A percentile compares a stretch with the other conserved stretches of the same genome.
Conservation (phyloP, 495 filamentous ascomycete genomes). For the Xylaria longipes region DNA sequence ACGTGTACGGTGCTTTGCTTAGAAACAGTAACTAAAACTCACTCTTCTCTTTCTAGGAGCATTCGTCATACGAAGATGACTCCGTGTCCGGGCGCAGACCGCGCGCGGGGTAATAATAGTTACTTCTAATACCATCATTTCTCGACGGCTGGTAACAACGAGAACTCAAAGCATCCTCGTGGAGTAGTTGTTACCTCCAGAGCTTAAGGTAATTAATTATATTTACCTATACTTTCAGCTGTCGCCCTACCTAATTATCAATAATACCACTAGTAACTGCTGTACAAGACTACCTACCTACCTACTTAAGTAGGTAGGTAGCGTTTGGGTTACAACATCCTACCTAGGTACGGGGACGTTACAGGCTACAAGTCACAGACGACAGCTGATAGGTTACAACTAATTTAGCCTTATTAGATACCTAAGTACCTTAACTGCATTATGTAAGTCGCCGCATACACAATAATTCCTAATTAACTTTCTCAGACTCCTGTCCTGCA, state of each 20-base stretch:
- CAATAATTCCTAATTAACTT: neutral
- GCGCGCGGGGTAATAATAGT: conserved; percentile 5
- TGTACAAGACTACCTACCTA: neutral
- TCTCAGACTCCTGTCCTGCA: neutral
- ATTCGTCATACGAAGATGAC: neutral
- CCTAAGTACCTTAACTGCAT: neutral
- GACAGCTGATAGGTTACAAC: neutral
- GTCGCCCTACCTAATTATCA: neutral
- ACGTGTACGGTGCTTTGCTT: neutral
- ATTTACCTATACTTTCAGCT: neutral
- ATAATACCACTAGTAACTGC: neutral
- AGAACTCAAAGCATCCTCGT: neutral
- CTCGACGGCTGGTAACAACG: neutral
- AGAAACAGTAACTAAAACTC: neutral
- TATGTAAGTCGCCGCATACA: neutral
- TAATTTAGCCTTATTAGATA: neutral
- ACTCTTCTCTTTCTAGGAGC: neutral
- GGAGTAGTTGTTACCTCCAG: neutral
- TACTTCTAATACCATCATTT: neutral
- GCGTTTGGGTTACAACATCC: neutral
- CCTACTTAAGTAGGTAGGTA: no score
- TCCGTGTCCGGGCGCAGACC: neutral
- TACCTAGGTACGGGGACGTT: neutral
- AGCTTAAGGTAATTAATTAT: neutral
- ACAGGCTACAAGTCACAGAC: neutral